These are phyloP conservation scores for Termitomyces heimii DNA, from an alignment of 768 basidiomycete genomes.

Conservation along the genomic window DNA sequence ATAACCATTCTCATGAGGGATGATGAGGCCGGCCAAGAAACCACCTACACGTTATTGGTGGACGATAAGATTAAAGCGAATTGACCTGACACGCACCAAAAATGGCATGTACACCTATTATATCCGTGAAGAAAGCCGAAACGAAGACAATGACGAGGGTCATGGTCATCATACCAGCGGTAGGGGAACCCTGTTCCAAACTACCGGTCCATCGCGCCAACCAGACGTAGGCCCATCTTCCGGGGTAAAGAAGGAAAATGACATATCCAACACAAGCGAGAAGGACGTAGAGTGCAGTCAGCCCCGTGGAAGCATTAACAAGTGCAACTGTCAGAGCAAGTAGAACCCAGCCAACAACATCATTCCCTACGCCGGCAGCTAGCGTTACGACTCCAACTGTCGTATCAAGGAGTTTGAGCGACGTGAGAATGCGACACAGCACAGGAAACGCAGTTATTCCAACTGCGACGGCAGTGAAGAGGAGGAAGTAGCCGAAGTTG, in stretches of 20 bases:
- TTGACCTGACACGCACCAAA: slow-evolving; percentile 34
- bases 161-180: slow-evolving; percentile 71
- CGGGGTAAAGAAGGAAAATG: slow-evolving; percentile 61
- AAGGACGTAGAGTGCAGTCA: slow-evolving; percentile 77
- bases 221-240: slow-evolving; percentile 60
- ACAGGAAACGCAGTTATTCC: slow-evolving; percentile 83
- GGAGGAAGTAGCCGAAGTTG: slow-evolving; percentile 75
- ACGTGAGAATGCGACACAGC: slow-evolving; percentile 79
- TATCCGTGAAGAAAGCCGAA: slow-evolving; percentile 81
- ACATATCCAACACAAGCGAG: slow-evolving; percentile 62
- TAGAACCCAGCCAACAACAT: slow-evolving; percentile 75
- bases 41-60: slow-evolving; percentile 41
- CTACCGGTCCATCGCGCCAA: slow-evolving; percentile 62
- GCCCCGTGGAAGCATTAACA: slow-evolving; percentile 68
- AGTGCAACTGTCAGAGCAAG: slow-evolving; percentile 81
- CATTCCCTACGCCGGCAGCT: slow-evolving; percentile 79
- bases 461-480: slow-evolving; percentile 81
- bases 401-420: slow-evolving; percentile 76
- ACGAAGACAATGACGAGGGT: slow-evolving; percentile 69
- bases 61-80: neutral
- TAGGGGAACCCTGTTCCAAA: slow-evolving; percentile 67
- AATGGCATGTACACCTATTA: slow-evolving; percentile 74
- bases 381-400: slow-evolving; percentile 80
- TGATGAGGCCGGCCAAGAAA: slow-evolving; percentile 76
- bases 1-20: slow-evolving; percentile 80